A percentile compares a stretch with the other conserved stretches of the same genome.
These are phyloP conservation scores for Luzula sylvatica DNA, from an alignment of 176 grass and related monocot genomes.

Conservation along the genomic window DNA sequence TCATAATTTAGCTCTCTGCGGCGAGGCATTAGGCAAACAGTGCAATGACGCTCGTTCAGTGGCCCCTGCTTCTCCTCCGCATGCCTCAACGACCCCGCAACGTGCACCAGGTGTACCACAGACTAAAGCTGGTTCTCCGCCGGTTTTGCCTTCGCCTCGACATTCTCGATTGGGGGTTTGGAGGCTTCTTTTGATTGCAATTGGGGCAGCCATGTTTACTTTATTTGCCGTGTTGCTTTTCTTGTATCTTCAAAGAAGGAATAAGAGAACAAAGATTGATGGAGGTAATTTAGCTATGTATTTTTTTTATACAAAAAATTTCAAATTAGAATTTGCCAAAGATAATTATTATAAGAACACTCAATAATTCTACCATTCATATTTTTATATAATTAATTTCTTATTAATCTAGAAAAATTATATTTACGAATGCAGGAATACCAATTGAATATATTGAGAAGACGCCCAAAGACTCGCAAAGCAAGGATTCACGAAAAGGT, in stretches of 20 bases:
- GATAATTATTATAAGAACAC: background rate
- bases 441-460: conserved; percentile 38
- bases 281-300: conserved; percentile 33
- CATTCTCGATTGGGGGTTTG: conserved; percentile 21
- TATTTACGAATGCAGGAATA: conserved; percentile 5
- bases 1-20: conserved; percentile 70
- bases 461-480: conserved; percentile 18
- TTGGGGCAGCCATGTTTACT: conserved; percentile 34
- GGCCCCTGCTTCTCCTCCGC: background rate
- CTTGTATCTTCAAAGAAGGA: conserved; percentile 38
- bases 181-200: conserved; percentile 36
- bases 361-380: background rate
- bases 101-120: background rate
- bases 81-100: background rate
- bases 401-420: background rate
- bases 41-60: conserved; percentile 5
- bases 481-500: conserved; percentile 1
- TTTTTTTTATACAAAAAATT: background rate
- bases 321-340: no score
- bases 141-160: background rate
- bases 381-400: background rate
- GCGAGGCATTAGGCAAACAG: conserved; percentile 21
- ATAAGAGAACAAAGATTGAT: conserved; percentile 32
- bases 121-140: background rate
- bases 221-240: conserved; percentile 43